Evolutionary conservation across 2,329 filamentous ascomycete genomes (phyloP), one percentile per base, ranked within the genome.

Genomic region (Mycosphaerelloides madeirae): DNA sequence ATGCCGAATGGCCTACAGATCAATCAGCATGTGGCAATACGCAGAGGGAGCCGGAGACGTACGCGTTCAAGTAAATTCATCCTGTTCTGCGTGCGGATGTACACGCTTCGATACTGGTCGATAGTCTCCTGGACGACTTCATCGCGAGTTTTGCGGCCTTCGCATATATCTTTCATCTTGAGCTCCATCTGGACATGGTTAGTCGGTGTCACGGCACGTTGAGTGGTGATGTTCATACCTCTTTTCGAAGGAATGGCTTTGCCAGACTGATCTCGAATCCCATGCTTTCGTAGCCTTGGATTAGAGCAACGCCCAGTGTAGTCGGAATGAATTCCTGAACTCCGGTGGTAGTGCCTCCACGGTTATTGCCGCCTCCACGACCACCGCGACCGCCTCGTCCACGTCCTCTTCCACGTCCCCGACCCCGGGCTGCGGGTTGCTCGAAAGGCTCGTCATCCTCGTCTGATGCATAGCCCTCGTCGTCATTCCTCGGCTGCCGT

Each of bases 131-230:
- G 76, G 32, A 98, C 77, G 36, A 98, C 87, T 15, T 80, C 78
- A 42, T 79, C 76, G 59, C 81, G 84, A 28, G 83, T 86, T 53
- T 81, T 85, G 40, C 79, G 81, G 19, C 93, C 93, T 48, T 91
- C 89, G 68, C 93, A 97, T 45, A 98, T 96, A 46, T 87, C 87
- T 64, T 90, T 93, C 91, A 98, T 96, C 65, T 89, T 87, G 50
- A 88, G 71, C 68, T 98, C 93, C 88, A 96, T 96, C 74, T 75
- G 54, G 48, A 39, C 15, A 6, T 15, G 8, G 31, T 58, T 28
- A 54, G 50, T 15, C 16, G 22, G 11, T 7, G 9, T 22, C 31
- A 12, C n/a, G 11, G 13, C 5, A 25, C 6, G 22, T 25, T 9
- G 9, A 25, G 9, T 22, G 19, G 14, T 14, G 32, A 33, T 14